phyloP scores from a whole-genome alignment of 805 yeast species.

The Monosporozyma servazzii region DNA sequence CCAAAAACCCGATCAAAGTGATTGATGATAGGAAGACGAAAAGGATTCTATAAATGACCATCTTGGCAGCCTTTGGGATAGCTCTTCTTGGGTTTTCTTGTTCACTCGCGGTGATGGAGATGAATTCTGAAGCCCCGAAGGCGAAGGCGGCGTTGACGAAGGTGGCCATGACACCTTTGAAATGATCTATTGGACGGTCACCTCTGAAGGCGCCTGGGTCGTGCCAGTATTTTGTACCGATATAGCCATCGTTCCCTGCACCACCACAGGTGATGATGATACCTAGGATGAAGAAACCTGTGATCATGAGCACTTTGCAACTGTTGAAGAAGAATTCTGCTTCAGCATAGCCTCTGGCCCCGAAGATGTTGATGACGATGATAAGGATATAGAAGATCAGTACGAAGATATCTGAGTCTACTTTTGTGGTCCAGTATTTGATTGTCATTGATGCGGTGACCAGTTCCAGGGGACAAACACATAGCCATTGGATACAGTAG shows the following conservation, averaged over 20 bases:
- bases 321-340: conserved; percentile 57
- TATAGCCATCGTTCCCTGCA: conserved; percentile 35
- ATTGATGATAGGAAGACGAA: conserved; percentile 42
- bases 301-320: conserved; percentile 52
- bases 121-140: conserved; percentile 53
- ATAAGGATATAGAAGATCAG: conserved; percentile 42
- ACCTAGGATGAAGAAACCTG: conserved; percentile 48
- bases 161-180: conserved; percentile 46
- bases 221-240: conserved; percentile 44
- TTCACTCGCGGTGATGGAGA: conserved; percentile 54
- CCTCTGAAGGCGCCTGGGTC: conserved; percentile 45
- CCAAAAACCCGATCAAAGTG: conserved; percentile 42
- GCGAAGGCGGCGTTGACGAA: conserved; percentile 52
- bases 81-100: conserved; percentile 46
- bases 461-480: conserved; percentile 53
- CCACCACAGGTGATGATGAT: conserved; percentile 37
- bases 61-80: conserved; percentile 49
- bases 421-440: conserved; percentile 45
- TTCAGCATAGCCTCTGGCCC: conserved; percentile 51
- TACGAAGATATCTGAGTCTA: conserved; percentile 51
- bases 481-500: conserved; percentile 55
- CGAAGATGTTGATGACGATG: conserved; percentile 37
- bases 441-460: conserved; percentile 58
- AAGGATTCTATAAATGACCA: conserved; percentile 46
- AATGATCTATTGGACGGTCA: conserved; percentile 33